Base-by-base conservation (phyloP, 306 rosid genomes). In the Quercus dentata region DNA sequence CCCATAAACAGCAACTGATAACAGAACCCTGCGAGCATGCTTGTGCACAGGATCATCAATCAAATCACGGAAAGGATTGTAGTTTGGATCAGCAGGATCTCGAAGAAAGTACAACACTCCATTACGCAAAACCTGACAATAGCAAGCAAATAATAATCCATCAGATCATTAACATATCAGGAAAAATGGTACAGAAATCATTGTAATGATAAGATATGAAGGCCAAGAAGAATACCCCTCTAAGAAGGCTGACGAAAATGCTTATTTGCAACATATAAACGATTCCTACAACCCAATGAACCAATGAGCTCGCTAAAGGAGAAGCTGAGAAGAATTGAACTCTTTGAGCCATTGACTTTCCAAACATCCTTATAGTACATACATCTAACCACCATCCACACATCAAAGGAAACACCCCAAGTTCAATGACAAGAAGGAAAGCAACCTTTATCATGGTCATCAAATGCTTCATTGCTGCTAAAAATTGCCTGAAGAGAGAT, bases 311-410 rank as follows among this genome's bases (percentile, higher is more conserved):
- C 21, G 99, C 97, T 67, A 96, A 82, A 65, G 99, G 99, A 79
- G 99, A 93, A 7, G 92, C 94, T 69, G 97, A 89, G 84, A 96
- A 93, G 86, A 96, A 96, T 76, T 90, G 98, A 86, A 91, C 97
- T 82, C 99, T 94, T 84, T 96, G 97, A 78, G 86, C 87, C 98
- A 96, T 96, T 56, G 98, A 88, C 88, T 93, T 96, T 59, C 99
- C 98, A 75, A 96, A 96, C 98, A 96, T 93, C 82, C 92, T 91
- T 79, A 96, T 91, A 21, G 99, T 96, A 63, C 99, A 96, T 56
- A 96, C 94, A 80, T 96, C 99, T 5, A 96, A 91, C 99, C 99
- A 96, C 99, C 99, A 96, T 75, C 99, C 99, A 88, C 99, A 96
- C 98, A 93, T 96, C 85, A 96, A 84, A 46, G 99, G 99, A 81